These are phyloP conservation scores for Cryptosporidium xiaoi DNA, from an alignment of 169 alveolate genomes.

Conservation along the genomic window DNA sequence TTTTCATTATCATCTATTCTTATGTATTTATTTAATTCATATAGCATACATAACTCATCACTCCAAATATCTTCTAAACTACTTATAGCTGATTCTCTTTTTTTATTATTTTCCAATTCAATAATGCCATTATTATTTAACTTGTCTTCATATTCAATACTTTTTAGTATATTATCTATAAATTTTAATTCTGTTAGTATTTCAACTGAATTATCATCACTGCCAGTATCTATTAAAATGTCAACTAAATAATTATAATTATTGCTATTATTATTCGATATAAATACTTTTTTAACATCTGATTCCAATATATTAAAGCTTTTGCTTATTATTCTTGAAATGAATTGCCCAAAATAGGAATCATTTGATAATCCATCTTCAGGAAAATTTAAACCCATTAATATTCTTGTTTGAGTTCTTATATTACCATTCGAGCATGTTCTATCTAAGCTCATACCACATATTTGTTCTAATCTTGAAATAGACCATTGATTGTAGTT, in stretches of 20 bases:
- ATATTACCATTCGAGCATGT: conserved; percentile 78
- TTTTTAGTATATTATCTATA: no score
- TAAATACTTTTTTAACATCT: conserved; percentile 43
- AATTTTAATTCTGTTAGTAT: no score
- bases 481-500: conserved; percentile 66
- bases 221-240: conserved; percentile 29
- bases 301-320: conserved; percentile 41
- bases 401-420: conserved; percentile 27
- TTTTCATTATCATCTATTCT: conserved; percentile 1
- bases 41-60: conserved; percentile 12
- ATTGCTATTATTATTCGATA: background rate
- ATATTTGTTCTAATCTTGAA: conserved; percentile 77
- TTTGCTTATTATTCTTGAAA: conserved; percentile 26
- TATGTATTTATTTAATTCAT: conserved; percentile 2
- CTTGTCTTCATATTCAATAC: no score
- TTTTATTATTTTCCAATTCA: background rate
- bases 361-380: conserved; percentile 14
- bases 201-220: conserved; percentile 5
- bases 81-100: background rate
- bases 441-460: conserved; percentile 77
- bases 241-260: conserved; percentile 21
- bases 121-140: background rate
- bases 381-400: conserved; percentile 16
- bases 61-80: conserved; percentile 3
- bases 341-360: background rate